Evolutionary conservation across 345 rosid species (phyloP).

Genomic region (Ceriops tagal): DNA sequence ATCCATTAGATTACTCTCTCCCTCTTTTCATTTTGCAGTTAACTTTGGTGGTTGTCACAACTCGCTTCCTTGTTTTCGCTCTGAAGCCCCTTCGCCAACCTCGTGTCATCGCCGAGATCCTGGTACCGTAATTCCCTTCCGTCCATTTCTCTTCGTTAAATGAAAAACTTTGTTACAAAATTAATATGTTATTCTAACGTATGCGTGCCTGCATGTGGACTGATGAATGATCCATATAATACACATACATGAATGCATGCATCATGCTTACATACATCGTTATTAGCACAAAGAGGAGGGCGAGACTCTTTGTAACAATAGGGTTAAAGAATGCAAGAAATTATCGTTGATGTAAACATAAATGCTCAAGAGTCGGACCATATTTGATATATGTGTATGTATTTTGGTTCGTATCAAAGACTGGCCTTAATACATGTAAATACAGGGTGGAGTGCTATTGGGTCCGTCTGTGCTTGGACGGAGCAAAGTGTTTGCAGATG

Average conservation of each 20-base stretch:
- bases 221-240: too few relatives aligned
- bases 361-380: too few relatives aligned
- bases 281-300: too few relatives aligned
- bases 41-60: constrained; percentile 59
- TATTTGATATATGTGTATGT: too few relatives aligned
- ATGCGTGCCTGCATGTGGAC: too few relatives aligned
- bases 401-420: not conserved
- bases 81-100: constrained; percentile 93
- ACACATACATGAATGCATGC: too few relatives aligned
- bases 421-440: not conserved
- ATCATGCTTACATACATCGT: too few relatives aligned
- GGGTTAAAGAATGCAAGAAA: too few relatives aligned
- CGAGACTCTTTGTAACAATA: too few relatives aligned
- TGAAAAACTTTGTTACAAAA: too few relatives aligned
- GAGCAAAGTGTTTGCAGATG: constrained; percentile 28
- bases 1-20: constrained; percentile 83
- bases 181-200: too few relatives aligned
- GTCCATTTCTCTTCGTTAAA: not conserved
- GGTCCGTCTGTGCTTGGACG: constrained; percentile 86
- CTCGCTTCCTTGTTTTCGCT: constrained; percentile 61
- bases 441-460: constrained; percentile 72
- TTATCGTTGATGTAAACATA: too few relatives aligned
- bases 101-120: constrained; percentile 79
- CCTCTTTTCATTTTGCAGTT: constrained; percentile 91
- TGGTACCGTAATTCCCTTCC: constrained; percentile 38